Percentiles rank a stretch among this genome's conserved stretches.
These are phyloP conservation scores for Roridomyces roridus DNA, from an alignment of 768 basidiomycete species.

Conservation along the genomic window DNA sequence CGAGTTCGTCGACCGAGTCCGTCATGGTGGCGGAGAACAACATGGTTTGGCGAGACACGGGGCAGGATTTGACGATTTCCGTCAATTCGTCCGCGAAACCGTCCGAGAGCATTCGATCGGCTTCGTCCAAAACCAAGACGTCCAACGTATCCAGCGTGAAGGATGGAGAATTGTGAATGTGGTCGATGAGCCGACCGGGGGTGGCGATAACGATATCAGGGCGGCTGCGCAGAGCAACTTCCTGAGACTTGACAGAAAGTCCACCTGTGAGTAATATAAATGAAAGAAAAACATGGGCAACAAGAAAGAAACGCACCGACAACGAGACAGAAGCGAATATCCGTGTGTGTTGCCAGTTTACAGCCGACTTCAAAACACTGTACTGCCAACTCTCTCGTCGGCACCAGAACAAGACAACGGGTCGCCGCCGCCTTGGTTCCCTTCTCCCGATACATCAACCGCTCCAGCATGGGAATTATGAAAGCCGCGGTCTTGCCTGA, in stretches of 20 bases:
- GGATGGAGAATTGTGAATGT: constrained; percentile 92
- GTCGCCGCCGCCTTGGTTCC: constrained; percentile 86
- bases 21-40: constrained; percentile 99
- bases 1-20: constrained; percentile 92
- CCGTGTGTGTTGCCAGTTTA: constrained; percentile 85
- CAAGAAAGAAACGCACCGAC: constrained; percentile 66
- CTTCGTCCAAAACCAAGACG: constrained; percentile 94
- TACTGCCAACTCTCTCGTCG: constrained; percentile 94
- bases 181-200: constrained; percentile 97
- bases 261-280: constrained; percentile 65
- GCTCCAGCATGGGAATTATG: constrained; percentile 92
- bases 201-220: constrained; percentile 97
- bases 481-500: constrained; percentile 99
- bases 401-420: constrained; percentile 90
- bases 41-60: constrained; percentile 92
- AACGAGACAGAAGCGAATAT: constrained; percentile 89
- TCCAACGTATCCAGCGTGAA: constrained; percentile 94
- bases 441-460: constrained; percentile 90
- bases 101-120: constrained; percentile 95
- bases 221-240: constrained; percentile 79
- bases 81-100: constrained; percentile 94
- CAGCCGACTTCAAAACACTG: constrained; percentile 94
- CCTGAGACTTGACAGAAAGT: constrained; percentile 91
- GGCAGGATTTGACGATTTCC: constrained; percentile 93
- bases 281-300: background rate